These are phyloP conservation scores for Yamadazyma buinensis DNA, from an alignment of 1,139 yeast genomes.

Conservation along the genomic window DNA sequence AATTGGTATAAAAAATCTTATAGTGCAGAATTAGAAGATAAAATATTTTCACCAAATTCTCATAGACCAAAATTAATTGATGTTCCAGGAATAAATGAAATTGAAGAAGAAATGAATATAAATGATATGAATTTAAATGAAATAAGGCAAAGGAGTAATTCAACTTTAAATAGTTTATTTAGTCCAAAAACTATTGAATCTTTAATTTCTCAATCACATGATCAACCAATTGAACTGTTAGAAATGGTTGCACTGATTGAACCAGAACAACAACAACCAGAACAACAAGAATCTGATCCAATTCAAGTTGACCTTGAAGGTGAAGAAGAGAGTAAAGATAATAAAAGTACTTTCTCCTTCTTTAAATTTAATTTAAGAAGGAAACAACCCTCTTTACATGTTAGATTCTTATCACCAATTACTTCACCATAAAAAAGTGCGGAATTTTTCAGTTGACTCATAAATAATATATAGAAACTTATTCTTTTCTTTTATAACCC, in stretches of 20 bases:
- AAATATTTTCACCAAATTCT: constrained; percentile 24
- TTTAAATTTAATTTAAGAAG: neutral
- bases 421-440: neutral
- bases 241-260: no score
- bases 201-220: no score
- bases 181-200: neutral
- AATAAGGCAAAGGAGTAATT: constrained; percentile 8
- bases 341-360: no score
- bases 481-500: no score
- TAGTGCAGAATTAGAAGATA: constrained; percentile 19
- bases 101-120: constrained; percentile 10
- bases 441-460: no score
- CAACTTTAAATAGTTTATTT: constrained; percentile 7
- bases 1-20: constrained; percentile 5
- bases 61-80: constrained; percentile 21
- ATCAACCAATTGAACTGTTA: no score
- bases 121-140: neutral
- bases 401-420: constrained; percentile 7
- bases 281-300: no score
- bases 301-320: no score
- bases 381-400: constrained; percentile 6
- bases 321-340: no score
- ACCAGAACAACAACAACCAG: no score
- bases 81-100: constrained; percentile 20
- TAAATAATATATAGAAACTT: no score